phyloP scores from a whole-genome alignment of 441 rosid genomes.

The Gossypium davidsonii region DNA sequence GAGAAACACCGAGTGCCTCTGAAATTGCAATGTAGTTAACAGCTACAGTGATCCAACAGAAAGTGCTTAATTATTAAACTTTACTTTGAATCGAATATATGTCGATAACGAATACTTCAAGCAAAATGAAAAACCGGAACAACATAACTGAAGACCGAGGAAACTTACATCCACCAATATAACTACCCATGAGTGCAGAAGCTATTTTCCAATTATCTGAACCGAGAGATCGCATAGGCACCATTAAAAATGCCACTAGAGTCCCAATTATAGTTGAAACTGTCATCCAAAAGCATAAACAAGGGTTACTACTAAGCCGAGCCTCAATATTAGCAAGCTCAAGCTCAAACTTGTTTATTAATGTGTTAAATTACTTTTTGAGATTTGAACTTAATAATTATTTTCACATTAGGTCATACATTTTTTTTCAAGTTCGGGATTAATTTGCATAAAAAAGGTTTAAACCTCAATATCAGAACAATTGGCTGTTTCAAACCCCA shows the following conservation, averaged over 20 bases:
- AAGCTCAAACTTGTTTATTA: too few species aligned
- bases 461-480: too few species aligned
- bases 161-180: slow-evolving; percentile 80
- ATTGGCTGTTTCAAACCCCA: too few species aligned
- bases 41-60: slow-evolving; percentile 34
- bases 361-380: too few species aligned
- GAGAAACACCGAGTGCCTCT: slow-evolving; percentile 62
- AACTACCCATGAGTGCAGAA: slow-evolving; percentile 81
- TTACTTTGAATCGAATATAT: not conserved
- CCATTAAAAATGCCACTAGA: slow-evolving; percentile 51
- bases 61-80: not conserved
- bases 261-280: slow-evolving; percentile 68
- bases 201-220: slow-evolving; percentile 85
- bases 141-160: not conserved
- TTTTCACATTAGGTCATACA: too few species aligned
- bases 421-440: too few species aligned
- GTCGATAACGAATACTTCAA: too few species aligned
- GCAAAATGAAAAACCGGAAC: too few species aligned
- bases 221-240: slow-evolving; percentile 86
- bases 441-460: too few species aligned
- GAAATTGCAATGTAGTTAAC: slow-evolving; percentile 79
- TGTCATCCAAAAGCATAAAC: slow-evolving; percentile 30
- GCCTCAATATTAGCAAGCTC: too few species aligned
- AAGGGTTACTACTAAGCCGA: not conserved
- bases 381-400: too few species aligned